A percentile compares a stretch with the other conserved stretches of the same genome.
Conservation (phyloP, 2,329 filamentous ascomycete genomes). For the Monosporascus sp. region DNA sequence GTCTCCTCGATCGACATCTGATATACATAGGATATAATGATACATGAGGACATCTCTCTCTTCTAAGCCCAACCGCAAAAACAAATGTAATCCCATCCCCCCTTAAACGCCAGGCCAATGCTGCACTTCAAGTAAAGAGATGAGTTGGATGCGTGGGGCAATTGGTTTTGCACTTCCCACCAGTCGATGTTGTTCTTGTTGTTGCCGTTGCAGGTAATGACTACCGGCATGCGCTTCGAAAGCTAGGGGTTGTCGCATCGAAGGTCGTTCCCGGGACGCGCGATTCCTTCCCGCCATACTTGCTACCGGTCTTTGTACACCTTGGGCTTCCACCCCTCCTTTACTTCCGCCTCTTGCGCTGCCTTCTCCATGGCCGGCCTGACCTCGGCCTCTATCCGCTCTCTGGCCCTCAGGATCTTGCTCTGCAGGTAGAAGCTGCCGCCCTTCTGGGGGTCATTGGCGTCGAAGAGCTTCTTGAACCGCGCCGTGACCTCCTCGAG, state of each 20-base stretch:
- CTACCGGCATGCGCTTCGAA: conserved; percentile 5
- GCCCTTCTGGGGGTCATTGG: conserved; percentile 90
- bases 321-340: conserved; percentile 91
- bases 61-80: conserved; percentile 5
- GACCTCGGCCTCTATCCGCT: conserved; percentile 86
- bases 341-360: conserved; percentile 69
- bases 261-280: conserved; percentile 2
- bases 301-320: conserved; percentile 77
- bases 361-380: conserved; percentile 65
- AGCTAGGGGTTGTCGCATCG: conserved; percentile 2
- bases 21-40: conserved; percentile 20
- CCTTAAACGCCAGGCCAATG: neutral
- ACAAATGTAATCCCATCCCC: conserved; percentile 1
- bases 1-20: neutral
- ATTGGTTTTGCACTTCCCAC: neutral
- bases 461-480: conserved; percentile 93
- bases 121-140: neutral
- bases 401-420: conserved; percentile 86
- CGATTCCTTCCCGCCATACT: neutral
- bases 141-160: neutral
- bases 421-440: conserved; percentile 98
- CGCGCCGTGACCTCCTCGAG: conserved; percentile 74
- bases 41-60: conserved; percentile 13
- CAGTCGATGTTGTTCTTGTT: neutral
- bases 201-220: neutral